A percentile compares a stretch with the other conserved stretches of the same genome.
Evolutionary conservation across 345 rosid species (phyloP).

Genomic region (Brassica rapa): DNA sequence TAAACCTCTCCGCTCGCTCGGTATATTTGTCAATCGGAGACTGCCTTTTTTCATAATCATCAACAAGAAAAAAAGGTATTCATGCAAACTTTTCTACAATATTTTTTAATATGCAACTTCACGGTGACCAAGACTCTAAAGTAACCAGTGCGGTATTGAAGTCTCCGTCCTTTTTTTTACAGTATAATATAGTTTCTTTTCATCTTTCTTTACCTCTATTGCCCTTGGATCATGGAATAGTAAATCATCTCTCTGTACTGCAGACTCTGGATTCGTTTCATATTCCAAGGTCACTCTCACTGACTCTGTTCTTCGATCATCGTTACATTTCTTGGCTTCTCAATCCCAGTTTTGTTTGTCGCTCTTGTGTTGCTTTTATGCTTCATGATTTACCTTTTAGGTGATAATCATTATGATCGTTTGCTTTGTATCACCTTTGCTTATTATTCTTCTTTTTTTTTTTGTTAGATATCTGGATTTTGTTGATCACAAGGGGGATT

Average conservation of each 20-base stretch:
- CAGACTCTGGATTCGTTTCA: constrained; percentile 45
- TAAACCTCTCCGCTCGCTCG: constrained; percentile 5
- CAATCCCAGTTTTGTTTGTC: background rate
- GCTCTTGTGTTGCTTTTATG: background rate
- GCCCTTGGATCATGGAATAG: constrained; percentile 21
- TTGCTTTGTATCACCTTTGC: background rate
- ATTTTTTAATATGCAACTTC: background rate
- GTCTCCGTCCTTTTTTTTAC: constrained; percentile 23
- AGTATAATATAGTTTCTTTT: background rate
- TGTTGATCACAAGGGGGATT: constrained; percentile 14
- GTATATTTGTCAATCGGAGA: constrained; percentile 2
- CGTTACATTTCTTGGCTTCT: constrained; percentile 1
- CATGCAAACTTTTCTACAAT: constrained; percentile 19
- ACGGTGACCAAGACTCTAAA: constrained; percentile 25
- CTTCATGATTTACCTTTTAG: background rate
- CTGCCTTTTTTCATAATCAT: background rate
- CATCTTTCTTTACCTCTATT: background rate
- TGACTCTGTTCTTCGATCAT: constrained; percentile 17
- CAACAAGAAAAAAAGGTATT: background rate
- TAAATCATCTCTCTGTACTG: constrained; percentile 2
- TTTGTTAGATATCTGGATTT: constrained; percentile 5
- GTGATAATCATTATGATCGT: constrained; percentile 11
- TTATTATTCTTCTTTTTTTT: background rate
- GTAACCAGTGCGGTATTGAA: constrained; percentile 16
- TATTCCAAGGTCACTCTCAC: constrained; percentile 34